These are phyloP conservation scores for Rosa rugosa DNA, from an alignment of 306 rosid genomes.

Conservation along the genomic window DNA sequence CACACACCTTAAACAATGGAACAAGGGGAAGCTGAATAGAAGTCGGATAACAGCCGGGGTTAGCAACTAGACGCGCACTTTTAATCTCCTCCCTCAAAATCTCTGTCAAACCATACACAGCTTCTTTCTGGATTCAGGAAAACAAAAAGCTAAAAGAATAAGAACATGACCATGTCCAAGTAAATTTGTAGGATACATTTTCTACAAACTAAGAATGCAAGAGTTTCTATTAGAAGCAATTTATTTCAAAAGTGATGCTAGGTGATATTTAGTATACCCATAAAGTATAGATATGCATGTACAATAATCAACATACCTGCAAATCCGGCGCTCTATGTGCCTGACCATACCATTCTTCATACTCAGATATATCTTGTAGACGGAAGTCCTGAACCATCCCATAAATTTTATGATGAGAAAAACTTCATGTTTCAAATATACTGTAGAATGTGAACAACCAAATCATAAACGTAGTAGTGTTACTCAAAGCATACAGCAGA, in stretches of 20 bases:
- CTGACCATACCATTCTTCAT: slow-evolving; percentile 95
- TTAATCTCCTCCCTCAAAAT: slow-evolving; percentile 64
- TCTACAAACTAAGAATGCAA: neutral
- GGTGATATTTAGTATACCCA: neutral
- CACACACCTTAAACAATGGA: slow-evolving; percentile 77
- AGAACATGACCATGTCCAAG: neutral
- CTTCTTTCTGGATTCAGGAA: slow-evolving; percentile 74
- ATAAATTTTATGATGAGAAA: slow-evolving; percentile 21
- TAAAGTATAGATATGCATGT: neutral
- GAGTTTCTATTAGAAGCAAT: neutral
- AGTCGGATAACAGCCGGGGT: slow-evolving; percentile 99
- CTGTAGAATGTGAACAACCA: slow-evolving; percentile 1
- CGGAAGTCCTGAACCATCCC: slow-evolving; percentile 74
- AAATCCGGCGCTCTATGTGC: slow-evolving; percentile 77
- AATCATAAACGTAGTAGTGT: slow-evolving; percentile 4
- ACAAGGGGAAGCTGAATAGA: slow-evolving; percentile 92
- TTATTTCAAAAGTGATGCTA: neutral
- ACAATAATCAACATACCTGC: slow-evolving; percentile 49
- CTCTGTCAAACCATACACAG: slow-evolving; percentile 92
- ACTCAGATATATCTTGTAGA: slow-evolving; percentile 72
- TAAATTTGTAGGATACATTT: neutral
- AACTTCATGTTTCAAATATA: neutral
- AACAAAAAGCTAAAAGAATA: neutral
- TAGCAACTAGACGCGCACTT: slow-evolving; percentile 83
- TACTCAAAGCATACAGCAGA: slow-evolving; percentile 72